Evolutionary conservation across 345 rosid species (phyloP).

Genomic region (Citrus inodora): DNA sequence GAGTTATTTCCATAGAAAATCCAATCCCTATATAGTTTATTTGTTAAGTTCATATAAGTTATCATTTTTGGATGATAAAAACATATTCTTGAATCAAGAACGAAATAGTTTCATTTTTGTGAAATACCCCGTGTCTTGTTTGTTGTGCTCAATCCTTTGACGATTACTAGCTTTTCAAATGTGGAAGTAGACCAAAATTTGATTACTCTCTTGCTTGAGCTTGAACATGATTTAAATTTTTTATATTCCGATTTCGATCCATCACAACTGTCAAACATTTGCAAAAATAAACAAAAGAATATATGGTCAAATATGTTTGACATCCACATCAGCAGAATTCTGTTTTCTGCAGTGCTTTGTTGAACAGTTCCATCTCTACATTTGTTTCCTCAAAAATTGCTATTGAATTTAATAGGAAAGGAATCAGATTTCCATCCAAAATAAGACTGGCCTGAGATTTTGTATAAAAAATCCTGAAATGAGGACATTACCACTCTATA

Average conservation of each 20-base stretch:
- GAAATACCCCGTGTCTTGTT: neutral
- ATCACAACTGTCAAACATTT: neutral
- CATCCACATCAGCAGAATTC: neutral
- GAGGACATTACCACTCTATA: neutral
- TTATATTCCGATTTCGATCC: neutral
- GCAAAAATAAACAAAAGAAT: neutral
- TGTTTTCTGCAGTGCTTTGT: neutral
- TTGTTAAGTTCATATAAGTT: neutral
- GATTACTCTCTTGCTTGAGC: neutral
- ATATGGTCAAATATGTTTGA: neutral
- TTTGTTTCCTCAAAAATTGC: neutral
- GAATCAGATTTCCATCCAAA: neutral
- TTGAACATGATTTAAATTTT: neutral
- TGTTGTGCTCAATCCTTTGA: neutral
- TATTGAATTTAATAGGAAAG: neutral
- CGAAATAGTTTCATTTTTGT: neutral
- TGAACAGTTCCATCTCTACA: neutral
- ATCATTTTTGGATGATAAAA: neutral
- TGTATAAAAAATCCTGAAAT: neutral
- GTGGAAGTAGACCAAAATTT: neutral
- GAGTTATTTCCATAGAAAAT: neutral
- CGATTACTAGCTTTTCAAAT: too few species aligned
- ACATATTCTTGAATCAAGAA: neutral
- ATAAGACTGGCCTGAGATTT: neutral
- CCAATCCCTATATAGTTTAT: neutral